Evolutionary conservation across 176 grass and related monocot species (phyloP), one percentile per base, ranked within the genome.

Genomic region (Leersia perrieri): DNA sequence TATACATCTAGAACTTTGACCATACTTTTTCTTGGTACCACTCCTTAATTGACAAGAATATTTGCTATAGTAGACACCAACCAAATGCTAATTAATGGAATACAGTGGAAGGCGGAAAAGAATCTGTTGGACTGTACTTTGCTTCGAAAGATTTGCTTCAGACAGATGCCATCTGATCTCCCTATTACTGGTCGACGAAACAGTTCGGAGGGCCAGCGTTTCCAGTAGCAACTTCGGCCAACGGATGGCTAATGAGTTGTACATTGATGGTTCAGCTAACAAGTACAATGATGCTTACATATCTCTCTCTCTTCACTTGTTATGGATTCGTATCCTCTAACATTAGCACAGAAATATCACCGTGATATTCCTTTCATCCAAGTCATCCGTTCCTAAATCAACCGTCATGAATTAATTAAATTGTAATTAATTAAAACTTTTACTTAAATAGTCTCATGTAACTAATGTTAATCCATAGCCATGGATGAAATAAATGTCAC

Each of bases 141-240:
- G 23, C 6, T 13, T 13, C 3, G 8, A 40, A 47, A 30, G 38
- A 25, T 65, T 65, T 47, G 28, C 27, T 78, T 33, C 36, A 41
- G 36, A 15, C 36, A 40, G 18, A 27, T 41, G 49, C 78, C 78
- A 70, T 70, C 66, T 80, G 78, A 70, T 27, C 66, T 41, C 7
- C 14, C 66, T 23, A 40, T 27, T 53, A 80, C 29, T 41, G 49
- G 47, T 40, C 25, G 64, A 51, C 23, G 22, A 51, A 66, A 66
- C 30, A 68, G 77, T 68, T 68, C 5, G 41, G 30, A 79, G 45
- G 23, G 45, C 64, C 32, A 80, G 77, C 42, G 41, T 18, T 55
- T 23, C 20, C 0, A 4, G 3, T n/a, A 26, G 20, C 0, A 14
- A 57, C 34, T 25, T 33, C 4, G 22, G 66, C 34, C 66, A 39